These are phyloP conservation scores for Hortiboletus flavorubellus DNA, from an alignment of 768 basidiomycete species.

Conservation along the genomic window DNA sequence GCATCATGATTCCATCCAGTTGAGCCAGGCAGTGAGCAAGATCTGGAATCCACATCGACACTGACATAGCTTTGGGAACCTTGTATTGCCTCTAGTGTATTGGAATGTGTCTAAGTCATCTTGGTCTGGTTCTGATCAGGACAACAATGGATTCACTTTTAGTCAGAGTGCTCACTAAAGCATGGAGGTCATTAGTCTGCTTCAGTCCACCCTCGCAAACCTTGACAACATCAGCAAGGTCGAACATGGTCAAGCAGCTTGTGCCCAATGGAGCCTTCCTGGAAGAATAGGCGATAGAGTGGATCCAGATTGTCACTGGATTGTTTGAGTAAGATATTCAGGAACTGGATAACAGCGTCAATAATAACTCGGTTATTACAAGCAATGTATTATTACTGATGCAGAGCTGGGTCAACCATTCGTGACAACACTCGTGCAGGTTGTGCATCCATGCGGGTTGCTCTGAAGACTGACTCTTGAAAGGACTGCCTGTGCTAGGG, in stretches of 20 bases:
- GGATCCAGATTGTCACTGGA: slow-evolving; percentile 76
- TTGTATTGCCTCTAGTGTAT: slow-evolving; percentile 88
- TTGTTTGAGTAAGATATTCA: slow-evolving; percentile 63
- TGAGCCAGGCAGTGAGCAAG: slow-evolving; percentile 79
- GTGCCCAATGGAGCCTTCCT: slow-evolving; percentile 79
- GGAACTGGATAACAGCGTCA: slow-evolving; percentile 23
- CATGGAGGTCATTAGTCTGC: slow-evolving; percentile 35
- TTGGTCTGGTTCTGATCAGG: slow-evolving; percentile 8
- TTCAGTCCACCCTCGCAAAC: slow-evolving; percentile 87
- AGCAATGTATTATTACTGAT: slow-evolving; percentile 43
- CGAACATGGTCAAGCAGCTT: slow-evolving; percentile 77
- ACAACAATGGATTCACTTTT: slow-evolving; percentile 58
- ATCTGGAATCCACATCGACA: slow-evolving; percentile 83
- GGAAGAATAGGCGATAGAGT: slow-evolving; percentile 81
- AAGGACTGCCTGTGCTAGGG: slow-evolving; percentile 47
- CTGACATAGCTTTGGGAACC: slow-evolving; percentile 75
- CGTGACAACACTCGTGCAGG: slow-evolving; percentile 74
- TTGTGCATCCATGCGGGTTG: slow-evolving; percentile 96
- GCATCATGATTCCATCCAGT: slow-evolving; percentile 57
- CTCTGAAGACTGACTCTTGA: slow-evolving; percentile 62
- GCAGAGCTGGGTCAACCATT: slow-evolving; percentile 81
- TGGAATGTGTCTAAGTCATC: slow-evolving; percentile 73
- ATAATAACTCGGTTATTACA: not conserved
- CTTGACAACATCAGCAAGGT: slow-evolving; percentile 76
- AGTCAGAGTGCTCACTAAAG: slow-evolving; percentile 82